These are phyloP conservation scores for Piloderma croceum DNA, from an alignment of 768 basidiomycete species.

Conservation along the genomic window DNA sequence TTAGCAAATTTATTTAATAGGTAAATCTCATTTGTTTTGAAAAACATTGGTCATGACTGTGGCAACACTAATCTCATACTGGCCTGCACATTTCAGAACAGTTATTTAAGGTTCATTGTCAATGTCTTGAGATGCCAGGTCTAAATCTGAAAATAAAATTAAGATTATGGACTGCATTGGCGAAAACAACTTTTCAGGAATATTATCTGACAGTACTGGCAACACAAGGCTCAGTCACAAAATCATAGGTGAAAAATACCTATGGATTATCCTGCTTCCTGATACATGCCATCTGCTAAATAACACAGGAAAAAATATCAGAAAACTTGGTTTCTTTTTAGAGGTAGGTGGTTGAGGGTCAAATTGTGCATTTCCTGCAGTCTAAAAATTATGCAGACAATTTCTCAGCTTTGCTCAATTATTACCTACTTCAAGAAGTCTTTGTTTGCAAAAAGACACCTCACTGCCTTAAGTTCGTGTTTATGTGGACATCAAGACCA, in stretches of 20 bases:
- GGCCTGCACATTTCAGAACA: constrained; percentile 12
- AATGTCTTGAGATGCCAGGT: neutral
- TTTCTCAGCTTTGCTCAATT: no score
- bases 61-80: no score
- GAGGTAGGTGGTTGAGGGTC: no score
- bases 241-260: constrained; percentile 3
- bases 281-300: constrained; percentile 17
- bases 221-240: constrained; percentile 14
- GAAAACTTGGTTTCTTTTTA: constrained; percentile 7
- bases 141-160: neutral
- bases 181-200: constrained; percentile 7
- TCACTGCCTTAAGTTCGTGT: no score
- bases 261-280: constrained; percentile 11
- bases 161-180: constrained; percentile 16
- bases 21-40: no score
- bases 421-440: constrained; percentile 13
- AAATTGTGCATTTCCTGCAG: no score
- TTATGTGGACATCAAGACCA: no score
- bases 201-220: constrained; percentile 18
- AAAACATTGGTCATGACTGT: no score
- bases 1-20: no score
- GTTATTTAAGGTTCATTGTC: constrained; percentile 3
- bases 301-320: constrained; percentile 11
- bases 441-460: no score
- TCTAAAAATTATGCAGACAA: no score